Conservation (phyloP, 2,329 filamentous ascomycete genomes). For the Aspergillus ibericus region DNA sequence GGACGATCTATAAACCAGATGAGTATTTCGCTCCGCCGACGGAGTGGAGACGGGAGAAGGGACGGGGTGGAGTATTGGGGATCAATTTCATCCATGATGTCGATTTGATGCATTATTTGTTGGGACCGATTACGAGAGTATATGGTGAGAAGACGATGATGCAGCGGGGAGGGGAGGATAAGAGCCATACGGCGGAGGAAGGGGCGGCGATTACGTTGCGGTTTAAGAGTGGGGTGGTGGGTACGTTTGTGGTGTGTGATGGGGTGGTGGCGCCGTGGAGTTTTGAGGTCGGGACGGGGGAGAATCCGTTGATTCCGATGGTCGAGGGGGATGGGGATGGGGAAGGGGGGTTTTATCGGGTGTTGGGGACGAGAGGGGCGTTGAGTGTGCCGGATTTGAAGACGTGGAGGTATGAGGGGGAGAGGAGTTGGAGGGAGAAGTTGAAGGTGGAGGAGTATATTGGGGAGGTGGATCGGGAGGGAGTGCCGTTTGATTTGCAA, state of each 20-base stretch:
- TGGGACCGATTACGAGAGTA: constrained; percentile 55
- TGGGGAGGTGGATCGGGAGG: constrained; percentile 20
- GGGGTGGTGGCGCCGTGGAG: constrained; percentile 53
- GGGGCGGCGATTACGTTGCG: constrained; percentile 55
- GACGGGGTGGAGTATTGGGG: constrained; percentile 51
- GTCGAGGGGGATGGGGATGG: constrained; percentile 9
- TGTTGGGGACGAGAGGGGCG: background rate
- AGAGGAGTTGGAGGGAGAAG: constrained; percentile 46
- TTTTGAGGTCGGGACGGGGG: constrained; percentile 60
- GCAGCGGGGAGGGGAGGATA: constrained; percentile 37
- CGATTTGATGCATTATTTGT: constrained; percentile 58
- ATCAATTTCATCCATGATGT: constrained; percentile 65
- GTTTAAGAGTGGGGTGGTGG: constrained; percentile 57
- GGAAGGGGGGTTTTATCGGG: background rate
- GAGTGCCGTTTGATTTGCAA: constrained; percentile 55
- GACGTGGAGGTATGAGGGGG: constrained; percentile 48
- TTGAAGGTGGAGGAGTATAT: constrained; percentile 36
- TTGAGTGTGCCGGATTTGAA: constrained; percentile 56
- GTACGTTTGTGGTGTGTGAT: constrained; percentile 59
- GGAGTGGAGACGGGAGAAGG: constrained; percentile 49
- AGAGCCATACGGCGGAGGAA: constrained; percentile 53
- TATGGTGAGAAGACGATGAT: constrained; percentile 51
- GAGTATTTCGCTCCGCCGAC: constrained; percentile 52
- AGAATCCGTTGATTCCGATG: constrained; percentile 56
- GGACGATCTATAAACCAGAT: constrained; percentile 54